Evolutionary conservation across 805 yeast species (phyloP), one percentile per base, ranked within the genome.

Genomic region (Candida adriatica): DNA sequence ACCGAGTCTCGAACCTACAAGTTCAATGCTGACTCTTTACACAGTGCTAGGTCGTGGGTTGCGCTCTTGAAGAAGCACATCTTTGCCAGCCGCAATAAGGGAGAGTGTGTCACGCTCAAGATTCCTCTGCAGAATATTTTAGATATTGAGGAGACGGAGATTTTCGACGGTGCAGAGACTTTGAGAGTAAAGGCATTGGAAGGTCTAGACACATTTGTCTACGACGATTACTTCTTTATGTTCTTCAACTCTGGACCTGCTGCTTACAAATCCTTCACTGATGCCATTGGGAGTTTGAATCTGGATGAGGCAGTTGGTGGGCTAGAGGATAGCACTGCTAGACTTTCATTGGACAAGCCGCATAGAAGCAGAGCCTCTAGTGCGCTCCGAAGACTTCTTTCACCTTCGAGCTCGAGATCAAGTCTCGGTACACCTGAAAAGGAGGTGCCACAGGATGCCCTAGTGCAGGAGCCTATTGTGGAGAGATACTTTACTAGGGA

Each of bases 1-100:
- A 76, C 86, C 2, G 74, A 68, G 25, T 62, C 67, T 18, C 70
- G 73, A 41, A 66, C 72, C 0, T 78, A 78, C 53, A 65, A 68
- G 24, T 81, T 88, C 44, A 68, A 70, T 39, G 82, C 94, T 2
- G 96, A 88, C 48, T 75, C 80, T 16, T 57, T 71, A 11, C 75
- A 67, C 39, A 61, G 79, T 6, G 96, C 96, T 0, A 67, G 82
- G 37, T 70, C 78, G 13, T 90, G 97, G 97, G 78, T 73, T 27
- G 75, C 78, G 31, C 59, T 69, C 8, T 56, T 90, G 26, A 83
- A 81, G 42, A 85, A 82, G 46, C 79, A 79, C 32, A 75, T 85
- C 2, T 90, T 90, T 56, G 67, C 87, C 1, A 68, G 80, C 24
- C 67, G 81, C 33, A 82, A 84, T 52, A 63, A 68, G 16, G 79